Conservation (phyloP, 2,329 filamentous ascomycete genomes). For the Neonectria ditissima region DNA sequence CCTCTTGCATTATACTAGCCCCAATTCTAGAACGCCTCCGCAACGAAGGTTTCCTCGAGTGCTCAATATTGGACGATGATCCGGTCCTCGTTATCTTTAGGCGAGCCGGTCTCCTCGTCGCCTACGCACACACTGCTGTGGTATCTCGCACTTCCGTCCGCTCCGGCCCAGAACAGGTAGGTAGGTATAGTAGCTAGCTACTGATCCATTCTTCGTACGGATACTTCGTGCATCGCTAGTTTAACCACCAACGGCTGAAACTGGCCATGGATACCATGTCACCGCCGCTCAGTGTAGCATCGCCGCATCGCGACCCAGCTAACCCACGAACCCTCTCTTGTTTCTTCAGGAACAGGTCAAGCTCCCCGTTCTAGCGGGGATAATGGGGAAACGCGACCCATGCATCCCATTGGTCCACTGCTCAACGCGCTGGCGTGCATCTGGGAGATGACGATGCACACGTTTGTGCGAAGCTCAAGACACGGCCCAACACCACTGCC, state of each 20-base stretch:
- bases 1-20: slow-evolving; percentile 21
- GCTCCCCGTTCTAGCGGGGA: slow-evolving; percentile 34
- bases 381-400: slow-evolving; percentile 9
- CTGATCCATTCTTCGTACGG: too few species aligned
- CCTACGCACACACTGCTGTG: not conserved
- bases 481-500: not conserved
- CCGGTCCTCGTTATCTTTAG: not conserved
- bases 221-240: slow-evolving; percentile 1
- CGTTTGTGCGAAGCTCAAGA: not conserved
- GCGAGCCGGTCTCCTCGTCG: not conserved
- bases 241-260: slow-evolving; percentile 14
- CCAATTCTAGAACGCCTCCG: slow-evolving; percentile 8
- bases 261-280: slow-evolving; percentile 26
- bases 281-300: slow-evolving; percentile 37
- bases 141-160: not conserved
- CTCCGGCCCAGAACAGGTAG: slow-evolving; percentile 15
- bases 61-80: not conserved
- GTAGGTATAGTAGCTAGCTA: slow-evolving; percentile 7
- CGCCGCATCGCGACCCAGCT: slow-evolving; percentile 33
- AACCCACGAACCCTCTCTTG: slow-evolving; percentile 23
- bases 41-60: not conserved
- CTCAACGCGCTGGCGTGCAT: slow-evolving; percentile 3
- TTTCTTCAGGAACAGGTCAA: slow-evolving; percentile 32
- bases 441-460: slow-evolving; percentile 22
- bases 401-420: slow-evolving; percentile 21